Base-by-base conservation (phyloP, 768 basidiomycete species). In the Mycena maculata region DNA sequence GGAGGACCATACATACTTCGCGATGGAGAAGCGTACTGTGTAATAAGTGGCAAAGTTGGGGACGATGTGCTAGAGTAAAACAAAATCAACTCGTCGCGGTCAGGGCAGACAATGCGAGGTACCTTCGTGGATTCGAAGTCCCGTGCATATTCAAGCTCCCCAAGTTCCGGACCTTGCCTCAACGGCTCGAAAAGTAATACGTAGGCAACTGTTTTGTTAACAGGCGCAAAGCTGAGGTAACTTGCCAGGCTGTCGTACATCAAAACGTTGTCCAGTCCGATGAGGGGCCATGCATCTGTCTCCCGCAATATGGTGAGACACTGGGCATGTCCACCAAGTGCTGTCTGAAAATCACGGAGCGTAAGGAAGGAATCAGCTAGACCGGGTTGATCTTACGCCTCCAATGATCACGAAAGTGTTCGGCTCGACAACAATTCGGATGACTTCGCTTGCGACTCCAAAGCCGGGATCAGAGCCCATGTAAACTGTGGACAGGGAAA, bases 401-500 rank as follows among this genome's bases (percentile, higher is more conserved):
- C 50, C 50, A 52, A 52, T 36, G 30, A 52, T 52, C 50, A 52
- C n/a, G 50, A 52, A 52, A n/a, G 50, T 52, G 31, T 52, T 52
- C 50, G 50, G 50, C 50, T 52, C 50, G 50, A 52, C 50, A 52
- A 52, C 50, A 52, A 52, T 52, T 52, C 50, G 31, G 50, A 52
- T 52, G 33, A 52, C 50, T 52, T 52, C 30, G 22, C 33, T 52
- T 16, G 50, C 50, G 31, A 52, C 33, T 33, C 50, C 50, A 33
- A 52, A 52, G 3, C 50, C 50, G 50, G 50, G 33, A 36, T 31
- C 30, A 9, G n/a, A 36, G 16, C 33, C 50, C 50, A 52, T 52
- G 50, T 52, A 31, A 50, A 50, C 49, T 28, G 3, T 18, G 49
- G 50, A 36, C 10, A 49, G 47, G 18, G 28, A 27, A 28, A 28